phyloP scores from a whole-genome alignment of 352 stramenopile species.

The Globisporangium alternatum region DNA sequence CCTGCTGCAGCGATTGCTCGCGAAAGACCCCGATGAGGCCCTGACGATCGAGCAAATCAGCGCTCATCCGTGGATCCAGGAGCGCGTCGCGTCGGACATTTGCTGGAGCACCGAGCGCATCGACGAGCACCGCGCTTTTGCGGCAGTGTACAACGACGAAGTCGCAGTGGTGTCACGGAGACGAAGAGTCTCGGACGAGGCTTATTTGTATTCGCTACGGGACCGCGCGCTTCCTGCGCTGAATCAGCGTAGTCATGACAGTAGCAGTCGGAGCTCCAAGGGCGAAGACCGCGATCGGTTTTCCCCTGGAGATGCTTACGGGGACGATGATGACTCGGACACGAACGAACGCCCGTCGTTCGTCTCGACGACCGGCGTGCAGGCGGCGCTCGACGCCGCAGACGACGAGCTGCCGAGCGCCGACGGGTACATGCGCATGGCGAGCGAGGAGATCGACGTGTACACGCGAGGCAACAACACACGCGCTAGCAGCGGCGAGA shows the following conservation, averaged over 20 bases:
- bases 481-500: not conserved
- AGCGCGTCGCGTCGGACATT: slow-evolving; percentile 37
- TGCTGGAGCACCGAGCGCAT: slow-evolving; percentile 46
- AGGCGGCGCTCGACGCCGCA: slow-evolving; percentile 8
- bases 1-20: slow-evolving; percentile 53
- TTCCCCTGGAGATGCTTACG: slow-evolving; percentile 8
- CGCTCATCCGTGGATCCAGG: slow-evolving; percentile 66
- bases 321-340: slow-evolving; percentile 17
- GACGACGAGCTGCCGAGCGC: slow-evolving; percentile 44
- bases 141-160: slow-evolving; percentile 38
- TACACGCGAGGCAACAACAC: not conserved
- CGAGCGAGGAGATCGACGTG: slow-evolving; percentile 52
- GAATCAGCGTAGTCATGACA: not conserved
- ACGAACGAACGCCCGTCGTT: slow-evolving; percentile 57
- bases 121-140: slow-evolving; percentile 41
- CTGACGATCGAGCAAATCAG: slow-evolving; percentile 63
- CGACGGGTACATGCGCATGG: slow-evolving; percentile 78
- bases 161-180: slow-evolving; percentile 30
- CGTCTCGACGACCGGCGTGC: slow-evolving; percentile 62
- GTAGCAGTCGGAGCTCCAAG: slow-evolving; percentile 2
- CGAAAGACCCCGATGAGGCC: slow-evolving; percentile 39
- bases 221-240: not conserved
- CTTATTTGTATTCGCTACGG: slow-evolving; percentile 15
- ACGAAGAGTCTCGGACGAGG: slow-evolving; percentile 18
- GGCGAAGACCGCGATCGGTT: slow-evolving; percentile 16